Percentiles rank a stretch among this genome's conserved stretches.
These are phyloP conservation scores for Exophiala oligosperma DNA, from an alignment of 2,329 filamentous ascomycete genomes.

Conservation along the genomic window DNA sequence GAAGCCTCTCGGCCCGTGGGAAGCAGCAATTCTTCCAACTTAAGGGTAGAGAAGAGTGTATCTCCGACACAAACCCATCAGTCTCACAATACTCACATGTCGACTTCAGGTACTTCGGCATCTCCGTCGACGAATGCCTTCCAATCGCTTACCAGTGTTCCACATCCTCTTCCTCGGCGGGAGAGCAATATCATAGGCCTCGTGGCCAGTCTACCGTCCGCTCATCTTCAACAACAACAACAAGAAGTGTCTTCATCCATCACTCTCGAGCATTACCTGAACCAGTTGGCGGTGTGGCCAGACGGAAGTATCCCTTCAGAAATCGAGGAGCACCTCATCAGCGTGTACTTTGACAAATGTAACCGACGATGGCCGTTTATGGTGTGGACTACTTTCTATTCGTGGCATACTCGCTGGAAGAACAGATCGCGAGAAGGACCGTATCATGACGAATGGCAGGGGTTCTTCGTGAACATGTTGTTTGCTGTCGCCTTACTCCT, in stretches of 20 bases:
- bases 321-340: conserved; percentile 3
- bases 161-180: background rate
- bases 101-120: background rate
- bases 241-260: background rate
- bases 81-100: conserved; percentile 3
- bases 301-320: background rate
- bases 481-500: conserved; percentile 2
- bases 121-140: background rate
- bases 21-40: background rate
- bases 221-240: background rate
- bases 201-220: background rate
- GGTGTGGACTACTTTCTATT: background rate
- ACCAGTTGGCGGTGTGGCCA: conserved; percentile 5
- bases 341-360: conserved; percentile 4
- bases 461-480: conserved; percentile 10
- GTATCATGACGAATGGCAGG: background rate
- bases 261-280: conserved; percentile 3
- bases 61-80: conserved; percentile 3
- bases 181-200: background rate
- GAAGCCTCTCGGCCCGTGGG: background rate
- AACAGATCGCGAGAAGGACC: background rate
- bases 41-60: background rate
- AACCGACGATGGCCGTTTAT: conserved; percentile 2
- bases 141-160: too few relatives aligned
- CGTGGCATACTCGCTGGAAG: conserved; percentile 3